Evolutionary conservation across 2,329 filamentous ascomycete species (phyloP), one percentile per base, ranked within the genome.

Genomic region (Colletotrichum filicis): DNA sequence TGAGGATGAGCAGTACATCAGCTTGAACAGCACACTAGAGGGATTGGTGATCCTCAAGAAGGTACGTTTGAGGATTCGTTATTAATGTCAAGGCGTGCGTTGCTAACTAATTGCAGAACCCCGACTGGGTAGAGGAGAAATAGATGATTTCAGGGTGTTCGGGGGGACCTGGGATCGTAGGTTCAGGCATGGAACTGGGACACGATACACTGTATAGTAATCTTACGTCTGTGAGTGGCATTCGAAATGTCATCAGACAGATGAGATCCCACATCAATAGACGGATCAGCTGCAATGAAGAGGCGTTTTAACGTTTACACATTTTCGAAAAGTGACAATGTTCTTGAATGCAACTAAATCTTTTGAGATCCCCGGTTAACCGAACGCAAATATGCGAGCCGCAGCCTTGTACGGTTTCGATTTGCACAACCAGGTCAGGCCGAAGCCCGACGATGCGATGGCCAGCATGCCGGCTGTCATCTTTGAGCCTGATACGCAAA

Each of bases 1-100:
- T 63, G 97, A 99, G 83, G 97, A 99, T 79, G 97, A 99, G 85
- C 92, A 99, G 85, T 99, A 98, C 82, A 92, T 98, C 76, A 94
- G 93, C 83, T 86, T 99, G 80, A 97, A 92, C 82, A 97, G 92
- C 85, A 97, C 92, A 66, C 88, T 99, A 74, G 97, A 99, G 85
- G 97, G 97, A 37, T 88, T 99, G 79, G 96, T 98, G 69, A 98
- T 99, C 83, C 87, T 99, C 83, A 93, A 93, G 88, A 98, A 98
- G 95, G 96, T 97, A 89, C 85, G 90, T 76, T 32, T 11, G 28
- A 14, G 35, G 55, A 30, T 16, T 49, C 4, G 6, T 3, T 3
- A 4, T 16, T 26, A 5, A 35, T 19, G 35, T n/a, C 14, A 37
- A 24, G 11, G 49, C 22, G 46, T 26, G 22, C 42, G 4, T 16